Evolutionary conservation across 768 basidiomycete genomes (phyloP), one percentile per base, ranked within the genome.

Genomic region (Mycena belliarum): DNA sequence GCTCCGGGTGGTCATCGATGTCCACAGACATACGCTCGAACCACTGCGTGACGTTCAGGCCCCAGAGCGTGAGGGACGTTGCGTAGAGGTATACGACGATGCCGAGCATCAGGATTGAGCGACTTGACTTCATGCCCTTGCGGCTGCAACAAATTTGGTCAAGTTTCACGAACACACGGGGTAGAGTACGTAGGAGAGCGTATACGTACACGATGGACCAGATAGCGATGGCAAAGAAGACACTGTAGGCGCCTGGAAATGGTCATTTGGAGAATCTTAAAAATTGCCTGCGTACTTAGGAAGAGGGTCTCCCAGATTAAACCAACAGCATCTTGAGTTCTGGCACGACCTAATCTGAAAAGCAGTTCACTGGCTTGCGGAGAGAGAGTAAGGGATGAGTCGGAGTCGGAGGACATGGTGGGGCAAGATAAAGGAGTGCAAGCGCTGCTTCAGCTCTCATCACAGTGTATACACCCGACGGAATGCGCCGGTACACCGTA

Each of bases 11-110:
- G 16, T 47, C 12, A 29, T 45, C 35, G 21, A 57, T 25, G 1
- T 51, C 14, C 1, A 25, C 33, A 15, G 11, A 15, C 16, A 35
- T 15, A 15, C 33, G 33, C 33, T 35, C 16, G 33, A 35, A 35
- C 33, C 33, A 35, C 12, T 14, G 16, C 14, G 43, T 35, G 49
- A 52, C 43, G 35, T 51, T 51, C 33, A 57, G 49, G 6, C 21
- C 43, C 43, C 49, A 57, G 23, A 51, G 49, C 23, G 56, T 46
- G 43, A 57, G n/a, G 2, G 56, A 57, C 9, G 24, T 51, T 3
- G 56, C 33, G 29, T 51, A 57, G 11, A 57, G 25, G 49, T 57
- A 57, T 3, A 57, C 25, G 14, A 57, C 49, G 29, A 51, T 32
- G 20, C 7, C 2, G 16, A 57, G 56, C 56, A 57, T 57, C 24